A percentile compares a stretch with the other conserved stretches of the same genome.
phyloP scores from a whole-genome alignment of 306 rosid species.

The Carpinus fangiana region DNA sequence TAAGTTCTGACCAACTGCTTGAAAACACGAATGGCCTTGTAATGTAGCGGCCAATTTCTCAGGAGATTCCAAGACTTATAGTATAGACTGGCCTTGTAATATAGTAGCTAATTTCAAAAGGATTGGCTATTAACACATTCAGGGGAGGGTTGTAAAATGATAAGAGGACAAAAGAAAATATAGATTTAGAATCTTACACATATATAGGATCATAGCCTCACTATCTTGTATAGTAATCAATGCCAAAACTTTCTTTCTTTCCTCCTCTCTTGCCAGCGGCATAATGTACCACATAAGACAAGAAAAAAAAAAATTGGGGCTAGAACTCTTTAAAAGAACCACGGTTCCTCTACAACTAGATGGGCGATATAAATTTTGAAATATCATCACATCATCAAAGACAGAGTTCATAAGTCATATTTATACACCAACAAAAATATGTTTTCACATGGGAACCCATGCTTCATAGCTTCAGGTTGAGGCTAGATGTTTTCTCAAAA shows the following conservation, averaged over 20 bases:
- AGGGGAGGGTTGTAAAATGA: background rate
- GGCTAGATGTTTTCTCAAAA: background rate
- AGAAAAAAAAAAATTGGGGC: background rate
- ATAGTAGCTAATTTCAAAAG: background rate
- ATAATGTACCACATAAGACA: too few relatives aligned
- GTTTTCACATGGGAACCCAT: background rate
- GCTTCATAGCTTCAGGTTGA: background rate
- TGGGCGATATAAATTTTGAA: slow-evolving; percentile 1
- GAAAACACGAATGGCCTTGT: background rate
- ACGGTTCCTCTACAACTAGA: background rate
- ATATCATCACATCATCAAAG: background rate
- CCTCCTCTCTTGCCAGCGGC: background rate
- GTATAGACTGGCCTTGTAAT: background rate
- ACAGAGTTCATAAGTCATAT: background rate
- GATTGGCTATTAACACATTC: background rate
- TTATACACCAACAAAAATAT: background rate
- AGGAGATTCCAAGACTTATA: background rate
- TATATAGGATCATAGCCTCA: background rate
- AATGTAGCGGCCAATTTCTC: background rate
- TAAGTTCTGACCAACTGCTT: background rate
- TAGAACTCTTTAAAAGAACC: slow-evolving; percentile 4
- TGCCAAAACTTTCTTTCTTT: background rate
- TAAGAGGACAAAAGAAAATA: background rate
- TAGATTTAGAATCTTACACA: background rate
- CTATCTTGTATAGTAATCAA: too few relatives aligned